Conservation (phyloP, 2,329 filamentous ascomycete species). For the Zymoseptoria tritici region DNA sequence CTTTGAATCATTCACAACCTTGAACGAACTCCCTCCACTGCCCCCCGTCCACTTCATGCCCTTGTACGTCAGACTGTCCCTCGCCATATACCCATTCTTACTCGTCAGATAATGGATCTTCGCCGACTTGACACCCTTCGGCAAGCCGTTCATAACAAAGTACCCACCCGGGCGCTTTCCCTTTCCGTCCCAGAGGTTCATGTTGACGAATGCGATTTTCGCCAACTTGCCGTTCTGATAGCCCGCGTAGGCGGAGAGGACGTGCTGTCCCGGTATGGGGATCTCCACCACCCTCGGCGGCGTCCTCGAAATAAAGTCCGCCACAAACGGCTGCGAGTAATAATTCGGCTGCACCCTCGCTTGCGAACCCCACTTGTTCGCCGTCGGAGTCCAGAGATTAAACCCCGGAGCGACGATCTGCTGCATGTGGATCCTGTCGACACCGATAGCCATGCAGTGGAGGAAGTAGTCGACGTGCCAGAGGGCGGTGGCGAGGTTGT, state of each 20-base stretch:
- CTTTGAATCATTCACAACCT: constrained; percentile 3
- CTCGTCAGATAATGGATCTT: constrained; percentile 5
- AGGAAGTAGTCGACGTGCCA: constrained; percentile 7
- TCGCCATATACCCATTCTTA: constrained; percentile 1
- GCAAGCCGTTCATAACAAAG: constrained; percentile 1
- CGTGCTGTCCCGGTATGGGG: neutral
- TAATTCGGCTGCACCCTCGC: constrained; percentile 4
- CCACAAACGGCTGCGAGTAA: constrained; percentile 5
- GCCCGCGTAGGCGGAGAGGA: constrained; percentile 1
- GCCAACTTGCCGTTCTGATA: constrained; percentile 2
- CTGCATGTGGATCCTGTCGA: constrained; percentile 5
- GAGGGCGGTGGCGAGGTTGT: constrained; percentile 7
- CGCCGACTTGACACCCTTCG: neutral
- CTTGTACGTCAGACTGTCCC: constrained; percentile 2
- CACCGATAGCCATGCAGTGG: constrained; percentile 4
- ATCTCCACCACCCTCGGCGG: neutral
- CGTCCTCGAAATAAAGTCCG: constrained; percentile 6
- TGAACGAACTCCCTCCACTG: neutral
- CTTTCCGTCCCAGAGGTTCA: constrained; percentile 3
- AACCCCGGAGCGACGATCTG: constrained; percentile 5
- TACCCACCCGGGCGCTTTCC: neutral
- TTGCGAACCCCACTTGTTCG: neutral
- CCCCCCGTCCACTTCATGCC: constrained; percentile 6
- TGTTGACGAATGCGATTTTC: constrained; percentile 3
- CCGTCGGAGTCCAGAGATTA: constrained; percentile 6